These are phyloP conservation scores for Aureobasidium namibiae DNA, from an alignment of 2,329 filamentous ascomycete species.

Conservation along the genomic window DNA sequence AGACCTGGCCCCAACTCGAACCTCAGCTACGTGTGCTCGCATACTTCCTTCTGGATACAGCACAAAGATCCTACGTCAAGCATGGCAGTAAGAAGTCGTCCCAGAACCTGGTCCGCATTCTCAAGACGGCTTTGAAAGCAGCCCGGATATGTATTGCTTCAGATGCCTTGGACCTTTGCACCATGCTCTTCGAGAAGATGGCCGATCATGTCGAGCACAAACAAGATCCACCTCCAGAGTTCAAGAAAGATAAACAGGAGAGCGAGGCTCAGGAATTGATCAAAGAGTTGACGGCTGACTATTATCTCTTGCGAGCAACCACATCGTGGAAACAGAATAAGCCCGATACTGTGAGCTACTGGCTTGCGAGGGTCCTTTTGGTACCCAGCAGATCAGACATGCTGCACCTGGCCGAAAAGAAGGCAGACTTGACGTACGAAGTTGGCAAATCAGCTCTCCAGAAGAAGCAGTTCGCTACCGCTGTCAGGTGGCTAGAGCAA, in stretches of 20 bases:
- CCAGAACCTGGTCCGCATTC: constrained; percentile 43
- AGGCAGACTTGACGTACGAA: constrained; percentile 62
- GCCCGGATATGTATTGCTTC: constrained; percentile 55
- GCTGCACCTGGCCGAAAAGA: constrained; percentile 45
- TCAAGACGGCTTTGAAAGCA: constrained; percentile 61
- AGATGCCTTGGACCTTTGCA: constrained; percentile 49
- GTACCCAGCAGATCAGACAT: constrained; percentile 36
- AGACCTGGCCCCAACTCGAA: constrained; percentile 16
- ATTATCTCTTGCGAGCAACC: constrained; percentile 56
- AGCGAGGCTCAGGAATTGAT: constrained; percentile 21
- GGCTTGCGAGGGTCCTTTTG: constrained; percentile 56
- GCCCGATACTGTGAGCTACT: constrained; percentile 68
- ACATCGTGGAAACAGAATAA: constrained; percentile 70
- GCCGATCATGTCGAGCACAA: constrained; percentile 39
- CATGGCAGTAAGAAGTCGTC: constrained; percentile 19
- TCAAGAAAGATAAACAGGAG: constrained; percentile 11
- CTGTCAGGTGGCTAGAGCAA: constrained; percentile 66
- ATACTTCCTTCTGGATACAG: constrained; percentile 59
- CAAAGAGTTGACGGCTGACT: constrained; percentile 48
- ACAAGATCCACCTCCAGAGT: constrained; percentile 13
- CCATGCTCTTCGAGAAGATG: constrained; percentile 55
- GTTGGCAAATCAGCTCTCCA: constrained; percentile 56
- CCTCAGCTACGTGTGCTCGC: constrained; percentile 47
- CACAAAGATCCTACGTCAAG: constrained; percentile 30
- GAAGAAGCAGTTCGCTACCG: constrained; percentile 46